phyloP scores from a whole-genome alignment of 164 flowering plant species.

The Hamamelis virginiana region DNA sequence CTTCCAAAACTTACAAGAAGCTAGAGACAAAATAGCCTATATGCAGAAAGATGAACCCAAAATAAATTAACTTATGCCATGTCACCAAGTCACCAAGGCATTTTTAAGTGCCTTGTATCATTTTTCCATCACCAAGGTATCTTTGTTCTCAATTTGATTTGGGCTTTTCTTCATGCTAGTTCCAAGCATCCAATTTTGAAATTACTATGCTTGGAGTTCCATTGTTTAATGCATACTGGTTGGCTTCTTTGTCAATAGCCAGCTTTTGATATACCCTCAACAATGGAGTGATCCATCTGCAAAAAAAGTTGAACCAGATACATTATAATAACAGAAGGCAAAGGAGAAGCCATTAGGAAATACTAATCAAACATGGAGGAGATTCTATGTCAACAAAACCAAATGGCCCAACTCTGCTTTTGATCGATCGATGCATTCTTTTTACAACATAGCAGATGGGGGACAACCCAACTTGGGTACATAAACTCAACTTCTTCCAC shows the following conservation, averaged over 20 bases:
- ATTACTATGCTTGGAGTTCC: conserved; percentile 32
- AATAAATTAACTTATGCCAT: no score
- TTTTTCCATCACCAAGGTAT: no score
- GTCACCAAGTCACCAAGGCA: no score
- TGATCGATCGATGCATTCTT: conserved; percentile 24
- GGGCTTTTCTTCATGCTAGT: no score
- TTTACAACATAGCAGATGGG: conserved; percentile 30
- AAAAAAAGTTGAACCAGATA: background rate
- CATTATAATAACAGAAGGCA: background rate
- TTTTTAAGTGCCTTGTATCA: no score
- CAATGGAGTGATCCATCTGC: conserved; percentile 56
- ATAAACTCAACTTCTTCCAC: conserved; percentile 24
- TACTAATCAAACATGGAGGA: no score
- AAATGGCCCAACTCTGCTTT: conserved; percentile 35
- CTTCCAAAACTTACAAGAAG: no score
- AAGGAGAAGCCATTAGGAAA: no score
- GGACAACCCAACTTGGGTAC: conserved; percentile 20
- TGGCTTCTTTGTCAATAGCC: conserved; percentile 33
- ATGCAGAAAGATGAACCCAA: no score
- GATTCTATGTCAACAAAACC: conserved; percentile 37
- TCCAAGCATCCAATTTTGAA: conserved; percentile 41
- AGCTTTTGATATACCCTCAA: conserved; percentile 51
- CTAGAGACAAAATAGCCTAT: no score
- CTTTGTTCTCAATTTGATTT: no score
- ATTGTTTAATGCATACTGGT: conserved; percentile 38